A percentile compares a stretch with the other conserved stretches of the same genome.
phyloP scores from a whole-genome alignment of 352 stramenopile species.

The Phytopythium vexans region DNA sequence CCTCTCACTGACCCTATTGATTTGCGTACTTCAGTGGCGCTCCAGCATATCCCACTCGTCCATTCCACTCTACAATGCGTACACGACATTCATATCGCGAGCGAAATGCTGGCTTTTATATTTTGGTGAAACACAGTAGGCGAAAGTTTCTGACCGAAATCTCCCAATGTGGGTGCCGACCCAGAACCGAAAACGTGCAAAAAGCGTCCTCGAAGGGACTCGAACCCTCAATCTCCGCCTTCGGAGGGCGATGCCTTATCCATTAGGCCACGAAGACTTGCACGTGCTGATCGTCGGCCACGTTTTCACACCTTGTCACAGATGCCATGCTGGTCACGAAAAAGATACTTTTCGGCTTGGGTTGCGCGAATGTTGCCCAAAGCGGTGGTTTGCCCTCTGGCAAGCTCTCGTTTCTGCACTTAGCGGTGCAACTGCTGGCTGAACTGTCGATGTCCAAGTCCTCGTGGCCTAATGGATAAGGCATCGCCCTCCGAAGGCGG shows the following conservation, averaged over 20 bases:
- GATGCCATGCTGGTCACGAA: not conserved
- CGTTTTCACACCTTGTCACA: too few species aligned
- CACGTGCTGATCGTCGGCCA: too few species aligned
- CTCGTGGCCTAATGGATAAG: conserved; percentile 73
- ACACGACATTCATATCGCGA: too few species aligned
- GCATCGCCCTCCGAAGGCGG: conserved; percentile 70
- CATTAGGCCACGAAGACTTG: conserved; percentile 59
- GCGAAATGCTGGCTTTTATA: too few species aligned
- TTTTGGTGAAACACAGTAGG: too few species aligned
- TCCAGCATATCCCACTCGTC: too few species aligned
- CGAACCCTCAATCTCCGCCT: conserved; percentile 69
- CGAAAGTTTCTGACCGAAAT: too few species aligned
- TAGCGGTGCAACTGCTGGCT: not conserved
- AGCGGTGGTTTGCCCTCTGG: not conserved
- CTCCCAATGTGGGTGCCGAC: too few species aligned
- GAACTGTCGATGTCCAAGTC: conserved; percentile 13
- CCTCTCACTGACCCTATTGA: too few species aligned
- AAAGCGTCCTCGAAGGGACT: conserved; percentile 61
- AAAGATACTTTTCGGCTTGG: conserved; percentile 7
- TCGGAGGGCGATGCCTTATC: conserved; percentile 74
- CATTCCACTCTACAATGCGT: too few species aligned
- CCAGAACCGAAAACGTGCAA: conserved; percentile 5
- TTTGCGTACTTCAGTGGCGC: too few species aligned
- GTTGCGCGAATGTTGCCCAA: conserved; percentile 6
- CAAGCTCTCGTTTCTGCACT: too few species aligned